Conservation (phyloP, 495 filamentous ascomycete genomes). For the Daldinia loculata region DNA sequence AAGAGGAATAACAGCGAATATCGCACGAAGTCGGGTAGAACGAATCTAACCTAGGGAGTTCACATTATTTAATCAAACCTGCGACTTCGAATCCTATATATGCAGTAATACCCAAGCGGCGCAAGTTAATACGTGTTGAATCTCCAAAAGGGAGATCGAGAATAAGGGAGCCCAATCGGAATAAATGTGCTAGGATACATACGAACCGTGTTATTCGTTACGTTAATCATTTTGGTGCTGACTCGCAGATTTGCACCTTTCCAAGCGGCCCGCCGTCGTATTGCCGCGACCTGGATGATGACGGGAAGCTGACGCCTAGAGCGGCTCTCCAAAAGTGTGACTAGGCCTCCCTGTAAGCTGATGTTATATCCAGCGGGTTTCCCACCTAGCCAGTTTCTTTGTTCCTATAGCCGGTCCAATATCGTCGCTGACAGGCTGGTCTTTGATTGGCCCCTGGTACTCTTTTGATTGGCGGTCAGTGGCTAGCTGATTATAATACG, state of each 20-base stretch:
- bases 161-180: conserved; percentile 22
- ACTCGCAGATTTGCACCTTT: conserved; percentile 40
- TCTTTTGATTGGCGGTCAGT: conserved; percentile 24
- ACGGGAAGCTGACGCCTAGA: conserved; percentile 33
- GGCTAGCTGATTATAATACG: conserved; percentile 14
- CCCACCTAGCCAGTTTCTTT: conserved; percentile 16
- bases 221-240: conserved; percentile 24
- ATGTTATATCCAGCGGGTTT: conserved; percentile 40
- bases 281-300: conserved; percentile 26
- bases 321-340: conserved; percentile 37
- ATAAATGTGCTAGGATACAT: conserved; percentile 1
- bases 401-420: conserved; percentile 7
- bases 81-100: conserved; percentile 20
- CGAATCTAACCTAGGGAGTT: background rate
- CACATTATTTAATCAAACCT: conserved; percentile 8
- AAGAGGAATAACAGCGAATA: conserved; percentile 1
- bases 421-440: conserved; percentile 23
- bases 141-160: conserved; percentile 11
- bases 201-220: conserved; percentile 17
- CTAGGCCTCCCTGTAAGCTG: conserved; percentile 35
- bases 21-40: background rate
- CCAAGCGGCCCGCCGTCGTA: conserved; percentile 32
- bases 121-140: conserved; percentile 29
- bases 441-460: conserved; percentile 16
- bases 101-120: conserved; percentile 30